These are phyloP conservation scores for Globisporangium rhizosaccharum DNA, from an alignment of 352 stramenopile genomes.

Conservation along the genomic window DNA sequence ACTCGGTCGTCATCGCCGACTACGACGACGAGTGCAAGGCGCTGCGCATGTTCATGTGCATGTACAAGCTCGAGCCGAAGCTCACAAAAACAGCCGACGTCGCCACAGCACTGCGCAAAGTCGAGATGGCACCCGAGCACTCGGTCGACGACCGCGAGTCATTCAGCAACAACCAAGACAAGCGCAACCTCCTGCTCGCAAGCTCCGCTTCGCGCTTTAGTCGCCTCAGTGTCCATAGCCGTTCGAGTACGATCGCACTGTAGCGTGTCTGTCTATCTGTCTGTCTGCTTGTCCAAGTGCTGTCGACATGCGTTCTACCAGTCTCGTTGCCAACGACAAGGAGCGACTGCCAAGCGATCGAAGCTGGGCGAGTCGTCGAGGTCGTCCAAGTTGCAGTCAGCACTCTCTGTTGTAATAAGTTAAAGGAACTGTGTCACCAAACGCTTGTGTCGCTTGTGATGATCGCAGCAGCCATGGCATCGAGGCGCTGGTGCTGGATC, in stretches of 20 bases:
- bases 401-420: slow-evolving; percentile 4
- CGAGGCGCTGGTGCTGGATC: slow-evolving; percentile 28
- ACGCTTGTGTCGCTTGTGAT: slow-evolving; percentile 6
- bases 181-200: slow-evolving; percentile 17
- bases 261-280: slow-evolving; percentile 5
- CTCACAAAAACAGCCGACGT: slow-evolving; percentile 39
- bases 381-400: not conserved
- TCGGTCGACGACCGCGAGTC: slow-evolving; percentile 4
- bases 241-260: slow-evolving; percentile 12
- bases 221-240: slow-evolving; percentile 10
- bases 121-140: slow-evolving; percentile 24
- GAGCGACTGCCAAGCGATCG: slow-evolving; percentile 2
- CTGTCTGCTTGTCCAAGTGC: not conserved
- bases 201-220: slow-evolving; percentile 9
- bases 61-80: slow-evolving; percentile 60
- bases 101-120: slow-evolving; percentile 42
- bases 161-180: slow-evolving; percentile 10
- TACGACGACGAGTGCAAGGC: slow-evolving; percentile 61
- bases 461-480: not conserved
- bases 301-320: not conserved
- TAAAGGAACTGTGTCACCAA: not conserved
- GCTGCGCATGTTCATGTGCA: slow-evolving; percentile 63
- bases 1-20: slow-evolving; percentile 52
- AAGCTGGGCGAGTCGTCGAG: not conserved
- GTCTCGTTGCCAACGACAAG: too few relatives aligned